A percentile compares a stretch with the other conserved stretches of the same genome.
These are phyloP conservation scores for Wickerhamomyces sp. DNA, from an alignment of 1,139 yeast species.

Conservation along the genomic window DNA sequence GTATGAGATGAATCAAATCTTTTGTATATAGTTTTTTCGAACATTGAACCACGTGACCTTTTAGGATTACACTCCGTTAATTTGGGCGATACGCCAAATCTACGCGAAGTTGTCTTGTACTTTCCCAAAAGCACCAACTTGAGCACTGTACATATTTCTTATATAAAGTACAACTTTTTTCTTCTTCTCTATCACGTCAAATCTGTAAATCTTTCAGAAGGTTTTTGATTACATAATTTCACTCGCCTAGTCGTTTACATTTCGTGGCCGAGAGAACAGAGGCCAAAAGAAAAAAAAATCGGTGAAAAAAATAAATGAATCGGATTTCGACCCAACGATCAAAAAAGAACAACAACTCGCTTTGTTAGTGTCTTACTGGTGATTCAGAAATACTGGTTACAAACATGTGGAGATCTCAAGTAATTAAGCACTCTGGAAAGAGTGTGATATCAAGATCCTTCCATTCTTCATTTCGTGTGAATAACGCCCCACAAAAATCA, in stretches of 20 bases:
- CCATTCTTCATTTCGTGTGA: conserved; percentile 12
- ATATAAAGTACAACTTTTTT: no score
- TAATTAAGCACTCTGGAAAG: conserved; percentile 2
- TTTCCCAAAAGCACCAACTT: no score
- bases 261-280: not conserved
- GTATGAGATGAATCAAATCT: no score
- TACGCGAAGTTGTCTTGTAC: no score
- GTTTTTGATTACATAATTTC: not conserved
- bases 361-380: not conserved
- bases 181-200: no score
- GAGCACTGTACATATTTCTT: no score
- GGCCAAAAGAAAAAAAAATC: conserved; percentile 1
- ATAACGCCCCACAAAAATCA: conserved; percentile 41
- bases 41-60: no score
- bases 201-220: no score
- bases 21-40: no score
- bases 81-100: no score
- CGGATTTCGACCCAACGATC: not conserved
- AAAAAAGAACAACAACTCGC: not conserved
- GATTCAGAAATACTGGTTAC: not conserved
- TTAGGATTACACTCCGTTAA: no score
- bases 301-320: not conserved
- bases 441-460: conserved; percentile 13
- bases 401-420: conserved; percentile 1
- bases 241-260: not conserved